Conservation (phyloP, 768 basidiomycete genomes). For the Lepiota venenata region DNA sequence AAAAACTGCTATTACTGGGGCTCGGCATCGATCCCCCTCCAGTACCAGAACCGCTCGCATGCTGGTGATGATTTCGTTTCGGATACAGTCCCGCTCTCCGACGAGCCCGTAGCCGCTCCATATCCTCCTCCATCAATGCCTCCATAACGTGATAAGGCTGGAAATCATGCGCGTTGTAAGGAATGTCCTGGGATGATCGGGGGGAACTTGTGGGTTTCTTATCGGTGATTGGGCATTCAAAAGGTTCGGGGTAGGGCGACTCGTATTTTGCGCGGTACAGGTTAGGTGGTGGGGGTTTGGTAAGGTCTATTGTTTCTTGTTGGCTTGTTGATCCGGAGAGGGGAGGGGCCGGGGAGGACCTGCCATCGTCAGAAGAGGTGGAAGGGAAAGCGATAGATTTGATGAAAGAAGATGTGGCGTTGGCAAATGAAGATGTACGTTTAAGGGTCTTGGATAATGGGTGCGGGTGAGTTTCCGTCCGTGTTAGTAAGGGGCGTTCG, state of each 20-base stretch:
- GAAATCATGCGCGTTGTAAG: slow-evolving; percentile 40
- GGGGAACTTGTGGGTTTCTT: slow-evolving; percentile 23
- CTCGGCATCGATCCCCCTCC: slow-evolving; percentile 46
- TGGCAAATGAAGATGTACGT: slow-evolving; percentile 80
- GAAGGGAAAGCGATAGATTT: slow-evolving; percentile 71
- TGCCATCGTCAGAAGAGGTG: slow-evolving; percentile 47
- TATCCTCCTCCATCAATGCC: slow-evolving; percentile 89
- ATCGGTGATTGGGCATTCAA: slow-evolving; percentile 32
- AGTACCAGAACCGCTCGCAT: slow-evolving; percentile 19
- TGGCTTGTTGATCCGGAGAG: slow-evolving; percentile 17
- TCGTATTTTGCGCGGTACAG: slow-evolving; percentile 74
- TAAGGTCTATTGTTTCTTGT: slow-evolving; percentile 37
- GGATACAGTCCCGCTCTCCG: slow-evolving; percentile 41
- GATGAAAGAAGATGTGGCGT: slow-evolving; percentile 65
- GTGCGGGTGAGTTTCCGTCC: slow-evolving; percentile 61
- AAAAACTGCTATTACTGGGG: slow-evolving; percentile 75
- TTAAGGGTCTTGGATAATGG: slow-evolving; percentile 63
- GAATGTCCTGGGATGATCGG: background rate
- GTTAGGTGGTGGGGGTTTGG: slow-evolving; percentile 75
- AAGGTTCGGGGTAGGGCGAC: slow-evolving; percentile 67
- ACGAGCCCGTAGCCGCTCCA: slow-evolving; percentile 82
- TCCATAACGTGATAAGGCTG: slow-evolving; percentile 80
- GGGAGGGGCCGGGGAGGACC: slow-evolving; percentile 28
- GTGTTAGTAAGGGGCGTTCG: slow-evolving; percentile 45
- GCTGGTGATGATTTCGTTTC: slow-evolving; percentile 31